Evolutionary conservation across 306 rosid species (phyloP).

Genomic region (Cicer yamashitae): DNA sequence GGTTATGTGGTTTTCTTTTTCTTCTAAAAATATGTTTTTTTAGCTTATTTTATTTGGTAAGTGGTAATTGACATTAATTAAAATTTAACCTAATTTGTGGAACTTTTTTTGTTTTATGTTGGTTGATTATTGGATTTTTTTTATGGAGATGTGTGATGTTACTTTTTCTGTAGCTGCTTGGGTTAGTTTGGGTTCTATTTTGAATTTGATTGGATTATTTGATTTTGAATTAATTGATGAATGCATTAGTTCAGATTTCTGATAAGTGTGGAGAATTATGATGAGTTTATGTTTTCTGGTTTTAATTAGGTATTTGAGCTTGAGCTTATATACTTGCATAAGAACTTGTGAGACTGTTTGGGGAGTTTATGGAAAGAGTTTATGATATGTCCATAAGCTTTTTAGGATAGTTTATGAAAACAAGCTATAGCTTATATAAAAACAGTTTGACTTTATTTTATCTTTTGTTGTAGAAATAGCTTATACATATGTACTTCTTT

Average conservation of each 20-base stretch:
- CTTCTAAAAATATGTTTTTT: neutral
- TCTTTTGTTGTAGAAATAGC: too few relatives aligned
- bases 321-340: too few relatives aligned
- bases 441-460: too few relatives aligned
- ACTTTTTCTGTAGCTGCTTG: neutral
- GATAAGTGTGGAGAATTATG: neutral
- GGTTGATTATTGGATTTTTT: constrained; percentile 42
- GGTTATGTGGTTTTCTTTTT: neutral
- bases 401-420: too few relatives aligned
- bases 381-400: too few relatives aligned
- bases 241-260: neutral
- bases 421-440: too few relatives aligned
- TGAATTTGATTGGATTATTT: constrained; percentile 15
- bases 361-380: too few relatives aligned
- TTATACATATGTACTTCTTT: too few relatives aligned
- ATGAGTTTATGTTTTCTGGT: neutral
- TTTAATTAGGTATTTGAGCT: too few relatives aligned
- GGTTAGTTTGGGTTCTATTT: neutral
- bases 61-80: constrained; percentile 1
- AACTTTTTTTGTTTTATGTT: constrained; percentile 6
- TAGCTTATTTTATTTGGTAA: neutral
- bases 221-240: constrained; percentile 9
- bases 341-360: too few relatives aligned
- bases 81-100: neutral
- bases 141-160: too few relatives aligned